Evolutionary conservation across 768 basidiomycete species (phyloP), one percentile per base, ranked within the genome.

Genomic region (Rhizopogon vinicolor): DNA sequence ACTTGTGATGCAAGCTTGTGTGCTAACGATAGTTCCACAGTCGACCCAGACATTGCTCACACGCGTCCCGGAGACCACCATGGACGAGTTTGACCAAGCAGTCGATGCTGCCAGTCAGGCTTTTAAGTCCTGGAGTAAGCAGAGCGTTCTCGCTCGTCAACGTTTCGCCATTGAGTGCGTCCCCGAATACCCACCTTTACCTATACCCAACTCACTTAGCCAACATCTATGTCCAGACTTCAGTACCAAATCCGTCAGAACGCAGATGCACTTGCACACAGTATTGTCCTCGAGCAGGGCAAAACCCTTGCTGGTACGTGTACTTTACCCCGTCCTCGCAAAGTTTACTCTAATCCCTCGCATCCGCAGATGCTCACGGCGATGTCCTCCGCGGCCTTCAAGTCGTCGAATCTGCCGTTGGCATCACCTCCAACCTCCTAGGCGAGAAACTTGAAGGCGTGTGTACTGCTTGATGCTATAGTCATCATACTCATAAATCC

Each of bases 221-320:
- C 35, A 28, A 53, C 52, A 45, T 52, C 3, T n/a, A 13, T 18
- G 7, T 5, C 22, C 43, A 98, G 95, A 62, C 80, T 98, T 31
- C 96, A 98, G 66, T 80, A 85, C 56, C 79, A 92, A 29, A 84
- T 99, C 54, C 87, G 94, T 44, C 77, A 91, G 67, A 85, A 98
- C 68, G 80, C 87, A 7, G 92, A 93, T 63, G 87, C 86, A 49
- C 80, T 99, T 53, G 95, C 94, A 1, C 79, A 77, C 42, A 93
- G 87, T 62, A 98, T 98, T 53, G 93, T 95, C 25, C 74, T 98
- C 19, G 95, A 98, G 68, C 96, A 98, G 72, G 96, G 96, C 14
- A 98, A 98, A 75, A 99, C 96, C 0, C 72, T 91, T 42, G 83
- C 89, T 59, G 89, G 89, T 89, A 61, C 14, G 72, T 58, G 29